A percentile compares a stretch with the other conserved stretches of the same genome.
Evolutionary conservation across 768 basidiomycete species (phyloP).

Genomic region (Phaeolepiota aurea): DNA sequence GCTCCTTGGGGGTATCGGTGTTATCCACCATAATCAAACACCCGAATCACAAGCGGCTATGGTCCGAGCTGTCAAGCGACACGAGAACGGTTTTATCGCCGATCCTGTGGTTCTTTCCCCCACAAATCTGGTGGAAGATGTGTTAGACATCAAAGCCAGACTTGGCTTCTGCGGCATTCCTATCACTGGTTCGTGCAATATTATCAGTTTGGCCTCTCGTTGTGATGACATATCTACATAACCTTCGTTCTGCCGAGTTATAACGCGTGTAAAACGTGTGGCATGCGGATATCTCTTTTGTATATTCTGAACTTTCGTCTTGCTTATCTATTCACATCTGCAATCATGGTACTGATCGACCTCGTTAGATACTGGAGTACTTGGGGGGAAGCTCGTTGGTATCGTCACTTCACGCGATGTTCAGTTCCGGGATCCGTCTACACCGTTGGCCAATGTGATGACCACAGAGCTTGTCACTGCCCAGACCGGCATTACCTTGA

Average conservation of each 20-base stretch:
- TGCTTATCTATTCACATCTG: too few relatives aligned
- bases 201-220: conserved; percentile 3
- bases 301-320: conserved; percentile 27
- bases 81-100: conserved; percentile 97
- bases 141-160: conserved; percentile 84
- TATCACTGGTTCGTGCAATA: conserved; percentile 79
- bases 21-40: conserved; percentile 94
- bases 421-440: conserved; percentile 72
- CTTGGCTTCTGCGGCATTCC: conserved; percentile 97
- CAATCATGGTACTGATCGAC: conserved; percentile 7
- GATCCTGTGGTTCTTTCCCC: conserved; percentile 89
- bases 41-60: conserved; percentile 86
- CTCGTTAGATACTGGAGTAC: conserved; percentile 65
- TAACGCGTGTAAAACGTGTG: conserved; percentile 57
- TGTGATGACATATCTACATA: conserved; percentile 46
- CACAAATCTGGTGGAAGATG: conserved; percentile 71
- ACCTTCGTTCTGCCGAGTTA: conserved; percentile 89
- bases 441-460: conserved; percentile 79
- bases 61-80: conserved; percentile 96
- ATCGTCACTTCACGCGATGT: conserved; percentile 96
- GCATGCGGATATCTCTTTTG: conserved; percentile 51
- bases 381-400: conserved; percentile 90
- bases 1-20: conserved; percentile 93
- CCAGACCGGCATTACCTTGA: conserved; percentile 78
- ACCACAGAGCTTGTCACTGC: conserved; percentile 84